A percentile compares a stretch with the other conserved stretches of the same genome.
Evolutionary conservation across 805 yeast genomes (phyloP).

Genomic region (Debaryomyces tyrocola): DNA sequence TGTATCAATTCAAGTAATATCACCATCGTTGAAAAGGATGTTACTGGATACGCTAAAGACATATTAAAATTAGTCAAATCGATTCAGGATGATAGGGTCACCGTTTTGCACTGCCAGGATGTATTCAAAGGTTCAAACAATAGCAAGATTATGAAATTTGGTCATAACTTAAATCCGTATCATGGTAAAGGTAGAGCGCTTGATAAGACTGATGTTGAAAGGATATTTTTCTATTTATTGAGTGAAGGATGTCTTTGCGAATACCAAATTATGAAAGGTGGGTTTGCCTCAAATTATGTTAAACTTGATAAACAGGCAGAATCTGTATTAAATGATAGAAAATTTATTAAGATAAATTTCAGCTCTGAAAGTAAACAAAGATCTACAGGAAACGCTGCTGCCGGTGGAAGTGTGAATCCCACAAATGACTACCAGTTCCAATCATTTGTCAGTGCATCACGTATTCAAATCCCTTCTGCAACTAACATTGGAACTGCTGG

Average conservation of each 20-base stretch:
- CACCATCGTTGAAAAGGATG: slow-evolving; percentile 59
- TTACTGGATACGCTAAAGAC: slow-evolving; percentile 60
- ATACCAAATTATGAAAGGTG: slow-evolving; percentile 68
- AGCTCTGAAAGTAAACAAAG: slow-evolving; percentile 16
- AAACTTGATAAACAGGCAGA: slow-evolving; percentile 58
- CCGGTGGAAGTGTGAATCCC: not conserved
- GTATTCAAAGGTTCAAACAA: slow-evolving; percentile 70
- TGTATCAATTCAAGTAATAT: slow-evolving; percentile 48
- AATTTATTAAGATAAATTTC: slow-evolving; percentile 54
- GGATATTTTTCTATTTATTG: slow-evolving; percentile 78
- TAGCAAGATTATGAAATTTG: slow-evolving; percentile 59
- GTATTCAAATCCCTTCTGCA: slow-evolving; percentile 17
- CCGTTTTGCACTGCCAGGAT: slow-evolving; percentile 80
- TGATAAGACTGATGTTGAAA: slow-evolving; percentile 70
- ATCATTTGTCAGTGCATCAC: slow-evolving; percentile 16
- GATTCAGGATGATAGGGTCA: slow-evolving; percentile 61
- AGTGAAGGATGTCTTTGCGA: slow-evolving; percentile 68
- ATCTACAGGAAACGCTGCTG: not conserved
- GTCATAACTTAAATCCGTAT: slow-evolving; percentile 57
- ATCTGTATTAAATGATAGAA: slow-evolving; percentile 43
- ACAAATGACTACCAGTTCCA: slow-evolving; percentile 14
- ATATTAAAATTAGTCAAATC: slow-evolving; percentile 59
- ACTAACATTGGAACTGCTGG: slow-evolving; percentile 15
- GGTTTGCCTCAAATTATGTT: slow-evolving; percentile 79
- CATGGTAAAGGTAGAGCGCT: slow-evolving; percentile 72